Evolutionary conservation across 176 grass and related monocot genomes (phyloP).

Genomic region (Phoenix roebelenii): DNA sequence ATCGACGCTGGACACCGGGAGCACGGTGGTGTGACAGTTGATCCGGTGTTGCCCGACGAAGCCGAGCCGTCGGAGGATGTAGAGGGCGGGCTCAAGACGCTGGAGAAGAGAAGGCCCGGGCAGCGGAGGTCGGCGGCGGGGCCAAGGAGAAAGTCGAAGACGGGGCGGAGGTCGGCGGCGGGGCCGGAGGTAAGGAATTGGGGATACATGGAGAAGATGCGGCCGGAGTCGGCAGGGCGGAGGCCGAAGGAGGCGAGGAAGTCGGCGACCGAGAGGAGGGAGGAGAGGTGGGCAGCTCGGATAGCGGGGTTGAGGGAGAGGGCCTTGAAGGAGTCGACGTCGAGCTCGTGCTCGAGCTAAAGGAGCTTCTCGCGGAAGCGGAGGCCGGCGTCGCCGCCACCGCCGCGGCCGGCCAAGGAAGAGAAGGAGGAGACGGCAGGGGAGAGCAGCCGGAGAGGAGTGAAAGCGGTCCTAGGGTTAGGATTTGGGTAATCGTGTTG

Average conservation of each 20-base stretch:
- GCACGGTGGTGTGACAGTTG: slow-evolving; percentile 18
- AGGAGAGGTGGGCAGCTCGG: slow-evolving; percentile 5
- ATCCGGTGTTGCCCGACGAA: slow-evolving; percentile 21
- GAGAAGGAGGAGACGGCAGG: neutral
- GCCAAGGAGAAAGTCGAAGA: slow-evolving; percentile 5
- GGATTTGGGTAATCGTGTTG: no score
- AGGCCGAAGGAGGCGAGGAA: slow-evolving; percentile 11
- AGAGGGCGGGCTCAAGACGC: slow-evolving; percentile 11
- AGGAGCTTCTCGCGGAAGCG: slow-evolving; percentile 22
- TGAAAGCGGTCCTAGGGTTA: neutral
- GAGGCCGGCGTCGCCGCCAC: slow-evolving; percentile 11
- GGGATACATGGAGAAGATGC: slow-evolving; percentile 19
- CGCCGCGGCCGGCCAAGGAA: neutral
- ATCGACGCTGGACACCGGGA: slow-evolving; percentile 25
- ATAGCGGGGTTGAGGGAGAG: slow-evolving; percentile 14
- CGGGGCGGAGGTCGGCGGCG: slow-evolving; percentile 1
- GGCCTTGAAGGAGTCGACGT: neutral
- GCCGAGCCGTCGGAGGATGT: slow-evolving; percentile 21
- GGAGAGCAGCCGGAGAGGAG: neutral
- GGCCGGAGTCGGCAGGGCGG: slow-evolving; percentile 1
- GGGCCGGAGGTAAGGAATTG: slow-evolving; percentile 21
- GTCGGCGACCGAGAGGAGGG: neutral
- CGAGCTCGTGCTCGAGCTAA: slow-evolving; percentile 12
- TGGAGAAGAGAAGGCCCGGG: slow-evolving; percentile 16
- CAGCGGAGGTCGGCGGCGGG: slow-evolving; percentile 15